A percentile compares a stretch with the other conserved stretches of the same genome.
phyloP scores from a whole-genome alignment of 2,329 filamentous ascomycete species.

The Fusarium dlaminii region DNA sequence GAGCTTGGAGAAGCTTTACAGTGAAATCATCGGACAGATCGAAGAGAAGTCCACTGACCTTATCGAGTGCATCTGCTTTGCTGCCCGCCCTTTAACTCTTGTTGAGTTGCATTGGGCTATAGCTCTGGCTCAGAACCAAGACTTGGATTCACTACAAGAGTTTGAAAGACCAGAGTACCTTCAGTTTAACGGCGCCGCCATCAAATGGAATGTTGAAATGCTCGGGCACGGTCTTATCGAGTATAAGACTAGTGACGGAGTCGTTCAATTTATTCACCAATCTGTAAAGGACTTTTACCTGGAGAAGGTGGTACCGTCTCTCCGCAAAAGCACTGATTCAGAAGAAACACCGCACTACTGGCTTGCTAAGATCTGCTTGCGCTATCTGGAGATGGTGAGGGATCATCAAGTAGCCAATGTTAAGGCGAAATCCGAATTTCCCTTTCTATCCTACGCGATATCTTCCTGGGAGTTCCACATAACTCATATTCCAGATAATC shows the following conservation, averaged over 20 bases:
- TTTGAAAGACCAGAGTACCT: neutral
- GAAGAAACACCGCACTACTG: neutral
- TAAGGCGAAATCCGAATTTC: no score
- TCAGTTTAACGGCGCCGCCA: neutral
- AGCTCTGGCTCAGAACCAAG: neutral
- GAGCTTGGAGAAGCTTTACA: constrained; percentile 42
- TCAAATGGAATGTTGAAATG: neutral
- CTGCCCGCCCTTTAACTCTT: neutral
- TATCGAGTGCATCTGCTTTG: neutral
- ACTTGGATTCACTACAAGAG: neutral
- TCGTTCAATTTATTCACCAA: neutral
- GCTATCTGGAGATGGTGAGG: neutral
- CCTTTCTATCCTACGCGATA: neutral
- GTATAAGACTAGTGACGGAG: neutral
- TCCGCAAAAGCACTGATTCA: neutral
- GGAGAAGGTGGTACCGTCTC: neutral
- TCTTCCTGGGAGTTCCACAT: neutral
- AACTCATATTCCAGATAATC: neutral
- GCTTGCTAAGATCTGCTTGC: neutral
- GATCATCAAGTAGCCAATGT: neutral
- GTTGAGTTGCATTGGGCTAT: neutral
- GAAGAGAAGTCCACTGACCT: neutral
- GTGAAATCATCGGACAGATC: constrained; percentile 33
- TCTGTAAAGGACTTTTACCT: neutral
- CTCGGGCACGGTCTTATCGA: neutral